phyloP scores from a whole-genome alignment of 257 asterid species.

The Jasminum sambac region DNA sequence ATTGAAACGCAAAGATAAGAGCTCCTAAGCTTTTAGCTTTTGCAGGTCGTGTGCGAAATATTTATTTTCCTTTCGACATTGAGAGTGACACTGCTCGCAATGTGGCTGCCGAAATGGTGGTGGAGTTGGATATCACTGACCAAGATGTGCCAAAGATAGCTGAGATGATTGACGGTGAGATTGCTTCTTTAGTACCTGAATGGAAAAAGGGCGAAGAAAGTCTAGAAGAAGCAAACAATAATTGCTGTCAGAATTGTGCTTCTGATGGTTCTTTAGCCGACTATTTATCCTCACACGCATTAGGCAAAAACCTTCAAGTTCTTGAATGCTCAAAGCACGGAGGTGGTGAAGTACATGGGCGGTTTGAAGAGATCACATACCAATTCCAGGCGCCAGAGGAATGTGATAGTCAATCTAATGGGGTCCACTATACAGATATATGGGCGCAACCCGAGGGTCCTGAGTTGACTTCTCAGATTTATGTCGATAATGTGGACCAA shows the following conservation, averaged over 20 bases:
- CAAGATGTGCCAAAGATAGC: conserved; percentile 81
- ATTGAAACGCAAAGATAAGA: too few relatives aligned
- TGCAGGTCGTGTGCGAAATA: conserved; percentile 78
- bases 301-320: conserved; percentile 41
- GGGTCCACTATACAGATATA: conserved; percentile 32
- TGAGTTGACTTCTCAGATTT: conserved; percentile 23
- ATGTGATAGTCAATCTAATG: conserved; percentile 36
- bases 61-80: conserved; percentile 77
- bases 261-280: conserved; percentile 34
- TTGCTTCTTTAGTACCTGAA: conserved; percentile 66
- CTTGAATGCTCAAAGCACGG: conserved; percentile 50
- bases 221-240: conserved; percentile 21
- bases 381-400: conserved; percentile 60
- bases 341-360: conserved; percentile 66
- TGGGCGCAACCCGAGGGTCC: conserved; percentile 43
- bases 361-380: conserved; percentile 84
- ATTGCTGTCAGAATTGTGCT: conserved; percentile 48
- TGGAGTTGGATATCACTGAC: conserved; percentile 79
- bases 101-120: conserved; percentile 88
- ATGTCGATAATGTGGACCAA: conserved; percentile 21
- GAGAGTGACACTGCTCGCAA: conserved; percentile 69
- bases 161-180: conserved; percentile 77
- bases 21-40: background rate
- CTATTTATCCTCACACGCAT: conserved; percentile 33
- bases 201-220: conserved; percentile 64